Percentiles rank a stretch among this genome's conserved stretches.
Evolutionary conservation across 306 rosid species (phyloP).

Genomic region (Adenanthera pavonina): DNA sequence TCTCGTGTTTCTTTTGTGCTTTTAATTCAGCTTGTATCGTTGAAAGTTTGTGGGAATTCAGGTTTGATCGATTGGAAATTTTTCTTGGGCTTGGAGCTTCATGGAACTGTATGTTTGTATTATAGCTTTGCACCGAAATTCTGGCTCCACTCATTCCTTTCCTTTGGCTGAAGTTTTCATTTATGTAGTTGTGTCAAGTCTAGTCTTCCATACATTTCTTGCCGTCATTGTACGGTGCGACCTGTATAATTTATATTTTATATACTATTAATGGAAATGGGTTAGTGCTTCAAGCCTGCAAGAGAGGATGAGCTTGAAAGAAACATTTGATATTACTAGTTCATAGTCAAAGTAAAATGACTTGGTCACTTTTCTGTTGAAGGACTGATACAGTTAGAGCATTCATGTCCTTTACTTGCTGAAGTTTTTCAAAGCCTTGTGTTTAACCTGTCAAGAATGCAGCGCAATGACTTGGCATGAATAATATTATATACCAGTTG

Average conservation of each 20-base stretch:
- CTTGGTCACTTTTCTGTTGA: background rate
- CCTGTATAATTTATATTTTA: background rate
- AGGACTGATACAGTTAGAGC: background rate
- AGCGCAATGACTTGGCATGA: conserved; percentile 7
- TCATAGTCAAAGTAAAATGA: background rate
- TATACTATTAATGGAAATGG: background rate
- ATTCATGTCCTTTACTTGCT: background rate
- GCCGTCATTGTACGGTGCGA: background rate
- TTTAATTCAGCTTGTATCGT: conserved; percentile 26
- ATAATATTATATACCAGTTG: background rate
- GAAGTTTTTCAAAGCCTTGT: background rate
- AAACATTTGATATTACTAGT: background rate
- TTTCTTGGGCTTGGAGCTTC: background rate
- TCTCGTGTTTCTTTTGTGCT: background rate
- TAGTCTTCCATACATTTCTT: background rate
- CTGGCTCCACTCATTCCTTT: background rate
- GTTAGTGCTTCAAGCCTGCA: background rate
- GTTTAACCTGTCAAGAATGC: background rate
- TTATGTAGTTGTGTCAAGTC: background rate
- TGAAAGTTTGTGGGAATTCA: background rate
- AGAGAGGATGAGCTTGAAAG: background rate
- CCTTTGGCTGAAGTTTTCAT: background rate
- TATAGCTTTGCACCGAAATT: background rate
- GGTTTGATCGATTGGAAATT: conserved; percentile 1
- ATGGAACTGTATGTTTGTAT: conserved; percentile 2